These are phyloP conservation scores for Aureobasidium leucospermi DNA, from an alignment of 2,329 filamentous ascomycete genomes.

Conservation along the genomic window DNA sequence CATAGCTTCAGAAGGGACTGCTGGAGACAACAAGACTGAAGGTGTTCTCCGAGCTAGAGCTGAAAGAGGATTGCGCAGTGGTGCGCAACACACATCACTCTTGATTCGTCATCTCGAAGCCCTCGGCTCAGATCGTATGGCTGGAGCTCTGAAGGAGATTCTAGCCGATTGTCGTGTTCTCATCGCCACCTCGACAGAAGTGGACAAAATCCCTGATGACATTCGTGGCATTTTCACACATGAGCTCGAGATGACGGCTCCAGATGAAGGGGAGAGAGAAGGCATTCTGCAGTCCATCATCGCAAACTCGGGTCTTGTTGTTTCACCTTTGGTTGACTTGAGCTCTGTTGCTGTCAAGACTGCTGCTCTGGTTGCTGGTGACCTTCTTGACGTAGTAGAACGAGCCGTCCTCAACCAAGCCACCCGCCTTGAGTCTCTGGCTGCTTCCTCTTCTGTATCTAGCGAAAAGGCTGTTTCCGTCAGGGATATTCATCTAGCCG, in stretches of 20 bases:
- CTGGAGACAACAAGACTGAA: conserved; percentile 88
- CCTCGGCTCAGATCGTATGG: conserved; percentile 83
- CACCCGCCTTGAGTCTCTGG: conserved; percentile 67
- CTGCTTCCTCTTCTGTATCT: conserved; percentile 38
- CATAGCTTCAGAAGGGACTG: conserved; percentile 82
- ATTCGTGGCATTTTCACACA: conserved; percentile 89
- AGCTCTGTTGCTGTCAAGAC: conserved; percentile 86
- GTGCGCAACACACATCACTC: conserved; percentile 71
- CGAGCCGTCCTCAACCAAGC: conserved; percentile 72
- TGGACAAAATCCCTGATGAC: conserved; percentile 88
- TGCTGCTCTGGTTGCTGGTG: conserved; percentile 86
- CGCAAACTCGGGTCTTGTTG: conserved; percentile 63
- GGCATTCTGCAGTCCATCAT: conserved; percentile 76
- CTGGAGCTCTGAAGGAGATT: conserved; percentile 75
- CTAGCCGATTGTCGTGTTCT: conserved; percentile 72
- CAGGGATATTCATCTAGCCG: conserved; percentile 80
- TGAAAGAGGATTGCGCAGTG: conserved; percentile 83
- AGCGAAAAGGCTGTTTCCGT: conserved; percentile 41
- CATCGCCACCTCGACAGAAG: conserved; percentile 88
- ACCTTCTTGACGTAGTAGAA: conserved; percentile 90
- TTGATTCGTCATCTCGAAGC: conserved; percentile 88
- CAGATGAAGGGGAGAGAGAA: conserved; percentile 87
- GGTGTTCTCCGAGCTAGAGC: conserved; percentile 80
- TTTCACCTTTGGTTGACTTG: conserved; percentile 79
- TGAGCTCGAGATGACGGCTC: conserved; percentile 86